A percentile compares a stretch with the other conserved stretches of the same genome.
These are phyloP conservation scores for Penicillium turbatum DNA, from an alignment of 495 filamentous ascomycete genomes.

Conservation along the genomic window DNA sequence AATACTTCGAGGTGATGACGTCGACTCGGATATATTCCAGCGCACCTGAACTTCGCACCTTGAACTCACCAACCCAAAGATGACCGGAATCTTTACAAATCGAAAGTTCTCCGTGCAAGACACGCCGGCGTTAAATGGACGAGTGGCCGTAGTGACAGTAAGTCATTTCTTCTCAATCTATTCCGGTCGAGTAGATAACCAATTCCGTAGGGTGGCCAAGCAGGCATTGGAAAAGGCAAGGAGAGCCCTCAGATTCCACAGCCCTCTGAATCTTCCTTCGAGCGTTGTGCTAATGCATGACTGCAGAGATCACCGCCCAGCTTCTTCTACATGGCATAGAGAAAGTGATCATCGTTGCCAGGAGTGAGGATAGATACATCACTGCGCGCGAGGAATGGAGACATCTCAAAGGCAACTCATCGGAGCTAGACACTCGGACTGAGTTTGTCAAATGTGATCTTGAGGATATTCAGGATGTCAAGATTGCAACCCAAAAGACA, in stretches of 20 bases:
- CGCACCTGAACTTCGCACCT: too few species aligned
- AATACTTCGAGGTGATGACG: conserved; percentile 1
- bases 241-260: neutral
- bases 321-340: conserved; percentile 38
- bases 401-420: conserved; percentile 13
- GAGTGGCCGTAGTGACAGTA: conserved; percentile 39
- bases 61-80: neutral
- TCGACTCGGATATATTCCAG: neutral
- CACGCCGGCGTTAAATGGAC: conserved; percentile 27
- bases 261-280: neutral
- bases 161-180: neutral
- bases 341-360: conserved; percentile 33
- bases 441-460: conserved; percentile 35
- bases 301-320: conserved; percentile 35
- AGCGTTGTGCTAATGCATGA: neutral
- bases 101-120: conserved; percentile 24
- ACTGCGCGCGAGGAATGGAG: conserved; percentile 23
- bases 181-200: neutral
- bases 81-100: conserved; percentile 22
- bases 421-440: conserved; percentile 20
- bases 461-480: conserved; percentile 23
- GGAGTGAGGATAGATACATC: conserved; percentile 24
- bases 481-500: conserved; percentile 19
- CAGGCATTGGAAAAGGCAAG: conserved; percentile 36
- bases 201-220: conserved; percentile 29